Evolutionary conservation across 106 monocot species (phyloP), one percentile per base, ranked within the genome.

Genomic region (Acanthochlamys bracteata): DNA sequence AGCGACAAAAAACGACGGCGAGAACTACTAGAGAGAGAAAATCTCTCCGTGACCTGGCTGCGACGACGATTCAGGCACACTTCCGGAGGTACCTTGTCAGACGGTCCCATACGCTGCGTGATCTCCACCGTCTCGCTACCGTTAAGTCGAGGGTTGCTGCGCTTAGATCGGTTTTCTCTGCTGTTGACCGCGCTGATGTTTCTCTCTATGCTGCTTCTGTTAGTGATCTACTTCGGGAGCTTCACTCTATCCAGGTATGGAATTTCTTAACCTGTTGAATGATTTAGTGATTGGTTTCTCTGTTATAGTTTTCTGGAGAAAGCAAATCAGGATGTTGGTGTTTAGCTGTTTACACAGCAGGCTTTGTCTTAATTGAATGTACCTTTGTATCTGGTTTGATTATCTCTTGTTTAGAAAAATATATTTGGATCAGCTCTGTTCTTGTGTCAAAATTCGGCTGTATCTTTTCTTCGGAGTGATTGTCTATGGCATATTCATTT

Each of bases 31-130:
- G 25, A 20, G 53, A 26, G 4, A 20, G 19, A 17, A 49, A 49
- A 0, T 78, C 83, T 19, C 71, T 94, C 10, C 65, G 73, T 24
- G 76, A 94, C 56, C 41, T 78, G 41, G 93, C 93, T 6, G 93
- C 93, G 16, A 40, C 76, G 42, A 82, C 73, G 21, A 94, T 94
- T 74, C 93, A 94, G 67, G 57, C 70, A 19, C 55, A 51, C 20
- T 94, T 94, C 71, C 83, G 93, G 53, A 74, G 60, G 47, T 78
- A 71, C 66, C 83, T 94, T 14, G 81, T 83, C 49, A 75, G 83
- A 15, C 78, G 86, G 33, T 94, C 93, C 24, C 86, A 75, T 41
- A 77, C 78, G 27, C 80, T 89, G 42, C 78, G 89, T 49, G 68
- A 86, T 60, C 86, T 94, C 43, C 83, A 81, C 63, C 74, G 42